A percentile compares a stretch with the other conserved stretches of the same genome.
Conservation (phyloP, 306 rosid species). For the Sindora glabra region DNA sequence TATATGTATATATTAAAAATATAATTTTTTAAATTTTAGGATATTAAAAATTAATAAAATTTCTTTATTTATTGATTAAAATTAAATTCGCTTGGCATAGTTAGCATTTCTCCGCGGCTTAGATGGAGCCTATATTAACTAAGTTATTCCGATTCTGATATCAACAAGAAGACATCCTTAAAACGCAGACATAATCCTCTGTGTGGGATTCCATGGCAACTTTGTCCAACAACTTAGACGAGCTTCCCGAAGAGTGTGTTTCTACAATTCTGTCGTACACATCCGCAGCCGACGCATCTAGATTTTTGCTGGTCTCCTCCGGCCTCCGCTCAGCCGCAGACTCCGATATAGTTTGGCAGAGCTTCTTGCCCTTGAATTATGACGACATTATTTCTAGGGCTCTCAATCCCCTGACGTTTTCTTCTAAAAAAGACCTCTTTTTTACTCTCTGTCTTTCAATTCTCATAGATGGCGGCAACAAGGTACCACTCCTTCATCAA, state of each 20-base stretch:
- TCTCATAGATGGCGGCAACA: slow-evolving; percentile 41
- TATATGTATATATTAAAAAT: too few relatives aligned
- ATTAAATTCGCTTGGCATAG: too few relatives aligned
- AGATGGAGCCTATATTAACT: too few relatives aligned
- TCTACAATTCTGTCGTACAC: slow-evolving; percentile 41
- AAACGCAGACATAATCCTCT: too few relatives aligned
- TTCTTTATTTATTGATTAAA: too few relatives aligned
- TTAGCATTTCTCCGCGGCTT: too few relatives aligned
- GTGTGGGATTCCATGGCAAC: too few relatives aligned
- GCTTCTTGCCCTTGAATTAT: slow-evolving; percentile 36
- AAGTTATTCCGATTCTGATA: too few relatives aligned
- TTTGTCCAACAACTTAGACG: too few relatives aligned
- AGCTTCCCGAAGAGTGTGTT: slow-evolving; percentile 48
- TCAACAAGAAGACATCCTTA: too few relatives aligned
- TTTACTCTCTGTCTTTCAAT: slow-evolving; percentile 38
- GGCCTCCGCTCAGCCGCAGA: slow-evolving; percentile 24
- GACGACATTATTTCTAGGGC: slow-evolving; percentile 31
- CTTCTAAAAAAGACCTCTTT: slow-evolving; percentile 39
- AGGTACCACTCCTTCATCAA: slow-evolving; percentile 2
- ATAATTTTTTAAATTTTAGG: too few relatives aligned
- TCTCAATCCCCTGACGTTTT: slow-evolving; percentile 23
- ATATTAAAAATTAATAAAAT: too few relatives aligned
- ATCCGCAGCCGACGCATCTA: slow-evolving; percentile 42
- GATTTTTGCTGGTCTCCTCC: slow-evolving; percentile 16
- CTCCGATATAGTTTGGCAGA: slow-evolving; percentile 43